phyloP scores from a whole-genome alignment of 2,329 filamentous ascomycete genomes.

The Aspergillus ochraceoroseus region DNA sequence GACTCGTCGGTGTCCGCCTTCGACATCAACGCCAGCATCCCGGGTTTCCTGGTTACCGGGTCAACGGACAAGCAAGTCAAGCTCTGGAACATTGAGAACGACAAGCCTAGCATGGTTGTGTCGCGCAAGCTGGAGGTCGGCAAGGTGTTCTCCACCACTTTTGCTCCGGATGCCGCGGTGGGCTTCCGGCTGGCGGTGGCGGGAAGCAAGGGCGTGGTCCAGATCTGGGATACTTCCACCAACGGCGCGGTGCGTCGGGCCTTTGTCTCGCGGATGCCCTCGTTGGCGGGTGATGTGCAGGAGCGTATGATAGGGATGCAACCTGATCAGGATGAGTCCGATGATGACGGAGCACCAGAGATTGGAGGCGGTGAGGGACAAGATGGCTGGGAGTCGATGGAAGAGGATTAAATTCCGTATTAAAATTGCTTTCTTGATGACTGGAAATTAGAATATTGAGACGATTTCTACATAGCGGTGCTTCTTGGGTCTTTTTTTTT shows the following conservation, averaged over 20 bases:
- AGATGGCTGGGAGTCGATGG: conserved; percentile 54
- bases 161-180: conserved; percentile 85
- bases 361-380: conserved; percentile 47
- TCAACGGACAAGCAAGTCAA: conserved; percentile 94
- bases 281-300: conserved; percentile 56
- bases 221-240: conserved; percentile 95
- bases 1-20: conserved; percentile 88
- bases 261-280: conserved; percentile 68
- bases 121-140: conserved; percentile 89
- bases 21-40: conserved; percentile 83
- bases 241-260: conserved; percentile 79
- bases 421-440: too few relatives aligned
- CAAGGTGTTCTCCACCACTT: conserved; percentile 85
- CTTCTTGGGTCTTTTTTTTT: not conserved
- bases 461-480: conserved; percentile 1
- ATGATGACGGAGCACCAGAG: conserved; percentile 55
- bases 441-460: conserved; percentile 7
- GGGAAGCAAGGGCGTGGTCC: conserved; percentile 85
- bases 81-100: conserved; percentile 82
- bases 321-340: conserved; percentile 61
- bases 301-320: conserved; percentile 75
- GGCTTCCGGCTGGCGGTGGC: conserved; percentile 89
- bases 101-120: conserved; percentile 83
- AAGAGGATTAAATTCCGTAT: conserved; percentile 42
- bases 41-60: conserved; percentile 88